Evolutionary conservation across 257 asterid genomes (phyloP), one percentile per base, ranked within the genome.

Genomic region (Solanum piurae): DNA sequence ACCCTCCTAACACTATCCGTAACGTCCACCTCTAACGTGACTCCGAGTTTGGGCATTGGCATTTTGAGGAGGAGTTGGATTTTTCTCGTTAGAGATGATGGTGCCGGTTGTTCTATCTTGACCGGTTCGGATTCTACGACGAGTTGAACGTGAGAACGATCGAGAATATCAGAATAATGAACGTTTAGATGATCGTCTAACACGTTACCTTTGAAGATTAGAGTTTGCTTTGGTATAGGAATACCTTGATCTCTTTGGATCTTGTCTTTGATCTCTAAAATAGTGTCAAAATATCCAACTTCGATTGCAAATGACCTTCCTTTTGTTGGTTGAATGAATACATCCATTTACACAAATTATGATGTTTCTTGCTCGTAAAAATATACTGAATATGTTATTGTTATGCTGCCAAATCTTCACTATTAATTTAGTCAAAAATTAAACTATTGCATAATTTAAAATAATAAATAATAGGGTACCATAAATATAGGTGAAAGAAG

Each of bases 201-300:
- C 33, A 91, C 40, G 2, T 87, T 79, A 89, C 94, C 95, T 83
- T 94, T 91, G 93, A 94, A 94, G 16, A 85, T 18, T 4, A 94
- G 87, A 80, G 94, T 92, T 88, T 95, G 98, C 12, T 85, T 89
- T 62, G 96, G 73, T 20, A 91, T 60, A 42, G 98, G 97, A 69
- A 94, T 91, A 16, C 91, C 91, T 2, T 89, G 89, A 11, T 90
- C 1, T 58, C 91, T 94, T 7, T 92, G 90, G 33, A 95, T 89
- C 83, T 92, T 94, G 83, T 93, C 93, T 89, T 95, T 95, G 92
- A 95, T 94, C 84, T 95, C 98, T 4, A 86, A 49, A 25, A 94
- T 90, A 0, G 97, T 90, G 79, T 94, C 97, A 60, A 94, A 94
- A 91, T 89, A 94, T 52, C 97, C 95, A 2, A 93, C 92, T 88